Evolutionary conservation across 805 yeast genomes (phyloP).

Genomic region (Sugiyamaella valdiviana): DNA sequence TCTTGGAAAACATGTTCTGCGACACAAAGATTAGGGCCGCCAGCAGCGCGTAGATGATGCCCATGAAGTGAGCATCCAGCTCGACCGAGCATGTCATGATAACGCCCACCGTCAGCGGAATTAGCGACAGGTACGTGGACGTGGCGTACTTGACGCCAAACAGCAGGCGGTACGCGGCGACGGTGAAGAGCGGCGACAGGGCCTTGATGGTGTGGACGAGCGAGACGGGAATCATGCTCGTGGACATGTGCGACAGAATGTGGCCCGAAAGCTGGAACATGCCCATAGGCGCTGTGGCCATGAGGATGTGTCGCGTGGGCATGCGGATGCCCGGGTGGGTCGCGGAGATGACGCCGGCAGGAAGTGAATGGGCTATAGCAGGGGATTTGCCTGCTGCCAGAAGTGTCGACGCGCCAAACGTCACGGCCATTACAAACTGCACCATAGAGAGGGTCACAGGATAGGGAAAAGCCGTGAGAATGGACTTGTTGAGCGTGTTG

Average conservation of each 20-base stretch:
- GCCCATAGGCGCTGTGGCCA: conserved; percentile 82
- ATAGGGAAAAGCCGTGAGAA: conserved; percentile 59
- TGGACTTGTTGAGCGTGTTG: conserved; percentile 72
- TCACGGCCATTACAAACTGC: conserved; percentile 71
- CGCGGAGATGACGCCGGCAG: conserved; percentile 30
- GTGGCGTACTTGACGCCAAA: conserved; percentile 52
- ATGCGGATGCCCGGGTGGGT: conserved; percentile 23
- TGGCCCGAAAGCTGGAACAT: conserved; percentile 90
- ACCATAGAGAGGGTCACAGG: conserved; percentile 88
- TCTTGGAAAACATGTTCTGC: conserved; percentile 83
- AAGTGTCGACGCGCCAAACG: conserved; percentile 47
- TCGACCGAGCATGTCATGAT: conserved; percentile 52
- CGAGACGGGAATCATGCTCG: conserved; percentile 87
- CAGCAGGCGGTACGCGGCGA: conserved; percentile 61
- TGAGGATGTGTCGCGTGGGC: conserved; percentile 27
- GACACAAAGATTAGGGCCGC: conserved; percentile 73
- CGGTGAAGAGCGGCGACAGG: conserved; percentile 83
- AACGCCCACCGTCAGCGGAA: conserved; percentile 79
- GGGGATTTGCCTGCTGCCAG: conserved; percentile 32
- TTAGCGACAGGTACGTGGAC: conserved; percentile 69
- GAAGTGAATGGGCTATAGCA: conserved; percentile 31
- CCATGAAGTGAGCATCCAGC: conserved; percentile 44
- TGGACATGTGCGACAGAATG: conserved; percentile 86
- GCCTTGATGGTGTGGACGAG: conserved; percentile 93
- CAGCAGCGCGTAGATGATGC: conserved; percentile 60